Percentiles rank a stretch among this genome's conserved stretches.
Evolutionary conservation across 2,329 filamentous ascomycete species (phyloP).

Genomic region (Beauveria scarabaeidicola): DNA sequence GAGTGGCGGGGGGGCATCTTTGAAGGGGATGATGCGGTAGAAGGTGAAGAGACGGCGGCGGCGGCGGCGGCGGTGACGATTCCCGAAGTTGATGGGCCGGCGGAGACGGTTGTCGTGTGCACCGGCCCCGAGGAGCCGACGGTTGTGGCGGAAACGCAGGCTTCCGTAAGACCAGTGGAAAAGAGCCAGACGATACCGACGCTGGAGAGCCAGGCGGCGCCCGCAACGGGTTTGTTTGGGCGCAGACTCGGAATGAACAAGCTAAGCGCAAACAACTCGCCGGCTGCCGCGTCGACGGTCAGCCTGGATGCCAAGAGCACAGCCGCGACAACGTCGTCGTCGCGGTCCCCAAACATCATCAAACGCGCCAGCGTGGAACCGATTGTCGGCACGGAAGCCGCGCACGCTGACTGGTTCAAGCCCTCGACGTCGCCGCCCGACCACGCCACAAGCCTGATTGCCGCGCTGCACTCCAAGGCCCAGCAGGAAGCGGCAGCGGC

Average conservation of each 20-base stretch:
- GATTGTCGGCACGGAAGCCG: constrained; percentile 56
- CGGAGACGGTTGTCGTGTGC: not conserved
- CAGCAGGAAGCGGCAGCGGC: constrained; percentile 42
- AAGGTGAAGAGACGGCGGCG: constrained; percentile 9
- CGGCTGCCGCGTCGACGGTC: constrained; percentile 36
- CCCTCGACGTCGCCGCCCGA: constrained; percentile 48
- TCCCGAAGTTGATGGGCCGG: not conserved
- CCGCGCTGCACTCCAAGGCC: constrained; percentile 56
- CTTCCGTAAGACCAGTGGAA: constrained; percentile 40
- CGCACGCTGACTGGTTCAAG: constrained; percentile 56
- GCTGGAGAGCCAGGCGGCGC: constrained; percentile 27
- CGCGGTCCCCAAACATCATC: constrained; percentile 26
- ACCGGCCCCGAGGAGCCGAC: not conserved
- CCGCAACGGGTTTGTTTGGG: constrained; percentile 38
- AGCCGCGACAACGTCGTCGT: constrained; percentile 24
- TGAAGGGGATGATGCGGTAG: constrained; percentile 43
- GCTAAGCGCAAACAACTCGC: constrained; percentile 20
- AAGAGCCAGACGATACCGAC: constrained; percentile 46
- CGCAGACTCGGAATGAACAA: constrained; percentile 36
- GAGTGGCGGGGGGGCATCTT: constrained; percentile 80
- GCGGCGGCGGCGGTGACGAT: not conserved
- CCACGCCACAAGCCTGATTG: constrained; percentile 57
- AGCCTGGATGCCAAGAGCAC: constrained; percentile 39
- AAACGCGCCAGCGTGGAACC: constrained; percentile 48
- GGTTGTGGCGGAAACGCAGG: constrained; percentile 22